Conservation (phyloP, 306 rosid species). For the Malus orientalis region DNA sequence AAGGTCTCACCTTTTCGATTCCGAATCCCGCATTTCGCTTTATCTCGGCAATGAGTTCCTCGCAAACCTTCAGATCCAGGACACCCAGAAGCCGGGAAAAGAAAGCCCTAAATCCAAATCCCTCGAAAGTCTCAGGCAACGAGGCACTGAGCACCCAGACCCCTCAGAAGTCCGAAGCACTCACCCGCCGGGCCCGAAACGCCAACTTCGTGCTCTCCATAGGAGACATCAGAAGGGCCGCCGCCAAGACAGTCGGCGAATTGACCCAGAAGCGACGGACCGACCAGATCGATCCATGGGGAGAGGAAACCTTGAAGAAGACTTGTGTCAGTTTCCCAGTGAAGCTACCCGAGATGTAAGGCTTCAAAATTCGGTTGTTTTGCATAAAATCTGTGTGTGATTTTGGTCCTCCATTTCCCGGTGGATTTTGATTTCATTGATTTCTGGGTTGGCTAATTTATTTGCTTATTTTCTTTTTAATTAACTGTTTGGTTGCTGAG, state of each 20-base stretch:
- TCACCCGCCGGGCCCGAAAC: background rate
- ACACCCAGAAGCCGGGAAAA: slow-evolving; percentile 26
- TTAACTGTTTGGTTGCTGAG: background rate
- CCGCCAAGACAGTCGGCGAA: slow-evolving; percentile 20
- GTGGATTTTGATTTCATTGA: background rate
- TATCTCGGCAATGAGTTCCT: slow-evolving; percentile 31
- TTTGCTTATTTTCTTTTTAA: background rate
- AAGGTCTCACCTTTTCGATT: background rate
- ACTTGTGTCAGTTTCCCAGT: background rate
- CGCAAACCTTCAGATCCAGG: slow-evolving; percentile 1
- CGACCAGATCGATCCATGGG: slow-evolving; percentile 1
- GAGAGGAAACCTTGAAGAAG: slow-evolving; percentile 5
- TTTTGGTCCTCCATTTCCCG: background rate
- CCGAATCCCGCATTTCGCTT: background rate
- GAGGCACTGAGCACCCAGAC: slow-evolving; percentile 33
- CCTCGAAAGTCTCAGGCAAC: background rate
- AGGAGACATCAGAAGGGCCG: background rate
- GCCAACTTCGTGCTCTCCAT: background rate
- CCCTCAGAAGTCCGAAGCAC: slow-evolving; percentile 40
- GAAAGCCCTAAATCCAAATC: slow-evolving; percentile 16
- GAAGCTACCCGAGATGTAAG: slow-evolving; percentile 53
- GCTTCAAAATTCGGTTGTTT: background rate
- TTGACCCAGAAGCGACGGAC: background rate
- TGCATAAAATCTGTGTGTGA: background rate
- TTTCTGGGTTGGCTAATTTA: too few species aligned